These are phyloP conservation scores for Marasmius sp. DNA, from an alignment of 1,284 basidiomycete species.

Conservation along the genomic window DNA sequence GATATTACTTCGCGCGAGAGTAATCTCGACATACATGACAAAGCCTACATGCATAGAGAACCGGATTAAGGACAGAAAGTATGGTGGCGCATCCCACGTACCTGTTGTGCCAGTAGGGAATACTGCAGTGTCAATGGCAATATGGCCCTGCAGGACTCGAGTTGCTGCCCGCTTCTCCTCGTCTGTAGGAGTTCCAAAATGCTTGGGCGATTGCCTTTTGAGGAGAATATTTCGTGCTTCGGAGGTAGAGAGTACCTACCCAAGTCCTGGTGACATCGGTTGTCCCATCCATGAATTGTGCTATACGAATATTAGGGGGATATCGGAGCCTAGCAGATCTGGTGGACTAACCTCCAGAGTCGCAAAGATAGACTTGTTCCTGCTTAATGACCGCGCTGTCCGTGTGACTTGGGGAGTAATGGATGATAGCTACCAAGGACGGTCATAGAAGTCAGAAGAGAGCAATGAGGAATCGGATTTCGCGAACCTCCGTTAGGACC, in stretches of 20 bases:
- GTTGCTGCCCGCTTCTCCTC: conserved; percentile 91
- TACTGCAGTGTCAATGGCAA: conserved; percentile 83
- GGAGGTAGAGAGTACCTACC: conserved; percentile 43
- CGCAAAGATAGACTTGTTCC: conserved; percentile 90
- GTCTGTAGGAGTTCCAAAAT: conserved; percentile 84
- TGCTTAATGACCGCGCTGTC: conserved; percentile 76
- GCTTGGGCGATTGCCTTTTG: conserved; percentile 44
- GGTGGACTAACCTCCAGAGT: conserved; percentile 73
- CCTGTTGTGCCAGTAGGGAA: conserved; percentile 91
- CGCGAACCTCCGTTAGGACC: conserved; percentile 81
- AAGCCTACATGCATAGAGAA: conserved; percentile 41
- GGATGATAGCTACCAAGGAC: conserved; percentile 75
- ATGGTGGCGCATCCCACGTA: conserved; percentile 20
- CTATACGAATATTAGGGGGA: conserved; percentile 33
- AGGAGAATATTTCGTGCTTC: neutral
- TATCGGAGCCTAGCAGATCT: neutral
- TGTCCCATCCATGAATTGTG: conserved; percentile 90
- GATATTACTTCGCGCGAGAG: neutral
- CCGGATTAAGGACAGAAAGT: neutral
- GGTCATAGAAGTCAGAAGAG: neutral
- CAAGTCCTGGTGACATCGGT: conserved; percentile 93
- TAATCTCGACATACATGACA: conserved; percentile 45
- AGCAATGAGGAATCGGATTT: neutral
- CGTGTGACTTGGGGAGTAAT: conserved; percentile 82
- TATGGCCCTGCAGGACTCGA: conserved; percentile 94